Percentiles rank a stretch among this genome's conserved stretches.
Conservation (phyloP, 805 yeast genomes). For the Wickerhamiella musiphila region DNA sequence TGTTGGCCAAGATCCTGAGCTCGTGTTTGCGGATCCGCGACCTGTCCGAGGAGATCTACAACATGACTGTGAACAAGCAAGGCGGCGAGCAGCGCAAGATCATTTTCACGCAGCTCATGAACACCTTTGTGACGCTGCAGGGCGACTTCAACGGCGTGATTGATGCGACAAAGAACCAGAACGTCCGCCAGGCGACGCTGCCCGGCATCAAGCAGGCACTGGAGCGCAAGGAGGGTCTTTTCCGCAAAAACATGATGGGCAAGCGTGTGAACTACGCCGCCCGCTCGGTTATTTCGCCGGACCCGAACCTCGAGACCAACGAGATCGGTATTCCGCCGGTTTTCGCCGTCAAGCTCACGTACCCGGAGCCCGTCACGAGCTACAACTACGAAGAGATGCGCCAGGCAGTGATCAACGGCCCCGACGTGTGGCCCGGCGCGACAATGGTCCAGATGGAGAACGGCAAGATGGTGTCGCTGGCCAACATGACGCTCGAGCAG, state of each 20-base stretch:
- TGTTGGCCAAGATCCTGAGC: slow-evolving; percentile 60
- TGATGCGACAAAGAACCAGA: slow-evolving; percentile 79
- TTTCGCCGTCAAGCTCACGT: slow-evolving; percentile 85
- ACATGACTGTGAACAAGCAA: slow-evolving; percentile 38
- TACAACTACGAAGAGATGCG: slow-evolving; percentile 81
- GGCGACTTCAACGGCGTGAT: slow-evolving; percentile 88
- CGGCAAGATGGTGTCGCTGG: slow-evolving; percentile 63
- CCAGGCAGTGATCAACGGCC: slow-evolving; percentile 93
- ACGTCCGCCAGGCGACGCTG: slow-evolving; percentile 50
- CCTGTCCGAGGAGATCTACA: slow-evolving; percentile 65
- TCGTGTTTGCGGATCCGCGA: slow-evolving; percentile 75
- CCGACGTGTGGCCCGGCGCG: slow-evolving; percentile 98
- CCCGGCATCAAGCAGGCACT: slow-evolving; percentile 97
- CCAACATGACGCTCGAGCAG: slow-evolving; percentile 84
- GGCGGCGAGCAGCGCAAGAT: slow-evolving; percentile 51
- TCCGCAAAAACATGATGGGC: slow-evolving; percentile 99
- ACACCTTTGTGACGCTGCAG: slow-evolving; percentile 85
- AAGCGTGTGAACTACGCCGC: slow-evolving; percentile 98
- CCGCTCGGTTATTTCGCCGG: slow-evolving; percentile 98
- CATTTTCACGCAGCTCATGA: slow-evolving; percentile 79
- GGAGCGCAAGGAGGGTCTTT: slow-evolving; percentile 96
- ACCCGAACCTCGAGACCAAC: slow-evolving; percentile 92
- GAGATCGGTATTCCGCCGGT: slow-evolving; percentile 99
- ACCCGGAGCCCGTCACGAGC: slow-evolving; percentile 95
- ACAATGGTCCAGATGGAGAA: slow-evolving; percentile 90